phyloP scores from a whole-genome alignment of 2,329 filamentous ascomycete species.

The Epichloe festucae region DNA sequence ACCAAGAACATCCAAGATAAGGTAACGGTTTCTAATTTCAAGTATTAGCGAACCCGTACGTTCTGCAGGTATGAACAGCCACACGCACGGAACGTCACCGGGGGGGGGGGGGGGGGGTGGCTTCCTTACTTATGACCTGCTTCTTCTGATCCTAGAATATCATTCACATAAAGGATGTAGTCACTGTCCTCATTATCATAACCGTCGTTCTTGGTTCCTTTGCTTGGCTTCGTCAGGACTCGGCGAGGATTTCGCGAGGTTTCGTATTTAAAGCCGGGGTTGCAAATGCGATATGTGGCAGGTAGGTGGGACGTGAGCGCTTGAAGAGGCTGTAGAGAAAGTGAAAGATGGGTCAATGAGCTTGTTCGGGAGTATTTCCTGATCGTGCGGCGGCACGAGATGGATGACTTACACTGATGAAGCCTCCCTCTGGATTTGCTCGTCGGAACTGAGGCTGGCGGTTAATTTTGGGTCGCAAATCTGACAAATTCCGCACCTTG shows the following conservation, averaged over 20 bases:
- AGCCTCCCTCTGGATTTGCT: conserved; percentile 87
- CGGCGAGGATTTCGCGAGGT: conserved; percentile 90
- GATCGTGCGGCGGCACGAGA: background rate
- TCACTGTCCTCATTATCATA: conserved; percentile 99
- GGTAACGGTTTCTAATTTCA: conserved; percentile 65
- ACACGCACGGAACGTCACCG: background rate
- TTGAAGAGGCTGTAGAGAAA: conserved; percentile 66
- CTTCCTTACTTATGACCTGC: conserved; percentile 81
- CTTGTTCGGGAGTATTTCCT: background rate
- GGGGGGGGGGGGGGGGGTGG: background rate
- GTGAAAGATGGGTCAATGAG: background rate
- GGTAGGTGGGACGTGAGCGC: conserved; percentile 87
- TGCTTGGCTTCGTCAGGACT: conserved; percentile 95
- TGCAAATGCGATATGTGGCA: conserved; percentile 95
- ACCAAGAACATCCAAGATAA: conserved; percentile 91
- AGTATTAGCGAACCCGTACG: background rate
- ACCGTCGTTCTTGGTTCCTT: conserved; percentile 95
- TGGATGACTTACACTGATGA: conserved; percentile 67
- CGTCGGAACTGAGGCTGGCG: conserved; percentile 79
- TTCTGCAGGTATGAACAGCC: background rate
- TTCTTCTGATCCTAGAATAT: conserved; percentile 94
- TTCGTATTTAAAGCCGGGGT: conserved; percentile 96
- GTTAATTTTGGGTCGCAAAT: conserved; percentile 74
- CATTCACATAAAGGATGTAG: conserved; percentile 98
- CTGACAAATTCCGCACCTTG: conserved; percentile 57